Evolutionary conservation across 129 eudicot species (phyloP), one percentile per base, ranked within the genome.

Genomic region (Tagetes patula): DNA sequence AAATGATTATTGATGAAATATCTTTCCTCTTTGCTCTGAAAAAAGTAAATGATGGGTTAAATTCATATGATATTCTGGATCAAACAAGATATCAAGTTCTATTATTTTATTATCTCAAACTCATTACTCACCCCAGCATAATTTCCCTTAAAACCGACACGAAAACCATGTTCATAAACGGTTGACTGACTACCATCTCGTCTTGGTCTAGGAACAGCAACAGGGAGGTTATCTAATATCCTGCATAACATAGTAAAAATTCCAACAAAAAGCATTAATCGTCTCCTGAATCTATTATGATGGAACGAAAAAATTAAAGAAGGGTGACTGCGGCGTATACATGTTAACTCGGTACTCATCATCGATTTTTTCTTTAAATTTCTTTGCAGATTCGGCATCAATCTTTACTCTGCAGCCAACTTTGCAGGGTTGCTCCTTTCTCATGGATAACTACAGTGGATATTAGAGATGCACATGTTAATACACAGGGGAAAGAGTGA

Each of bases 91-190:
- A 66, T 38, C 45, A 68, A 11, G 5, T 5, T 13, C 31, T 61
- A n/a, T 49, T 53, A n/a, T 33, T 65, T 56, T 40, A 10, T 47
- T 37, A 43, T 9, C 34, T 66, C 45, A 27, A 43, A 69, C 34
- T 66, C 45, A 27, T 39, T 65, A 84, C 90, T 80, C 67, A 92
- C 98, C 87, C 98, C 96, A 5, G 98, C 88, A 84, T 87, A 92
- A 65, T 84, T 89, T 72, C 91, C 98, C 81, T 87, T 92, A 77
- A 92, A 92, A 55, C 98, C 98, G 73, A 89, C 96, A 70, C 92
- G 96, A 72, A 81, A 92, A 67, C 98, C 98, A 46, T 92, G 98
- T 83, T 89, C 96, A 53, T 92, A 92, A 52, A 89, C 82, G 72
- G 85, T 85, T 63, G 89, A 79, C 61, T 81, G 81, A 75, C 79